Percentiles rank a stretch among this genome's conserved stretches.
These are phyloP conservation scores for Amanita muscaria DNA, from an alignment of 768 basidiomycete species.

Conservation along the genomic window DNA sequence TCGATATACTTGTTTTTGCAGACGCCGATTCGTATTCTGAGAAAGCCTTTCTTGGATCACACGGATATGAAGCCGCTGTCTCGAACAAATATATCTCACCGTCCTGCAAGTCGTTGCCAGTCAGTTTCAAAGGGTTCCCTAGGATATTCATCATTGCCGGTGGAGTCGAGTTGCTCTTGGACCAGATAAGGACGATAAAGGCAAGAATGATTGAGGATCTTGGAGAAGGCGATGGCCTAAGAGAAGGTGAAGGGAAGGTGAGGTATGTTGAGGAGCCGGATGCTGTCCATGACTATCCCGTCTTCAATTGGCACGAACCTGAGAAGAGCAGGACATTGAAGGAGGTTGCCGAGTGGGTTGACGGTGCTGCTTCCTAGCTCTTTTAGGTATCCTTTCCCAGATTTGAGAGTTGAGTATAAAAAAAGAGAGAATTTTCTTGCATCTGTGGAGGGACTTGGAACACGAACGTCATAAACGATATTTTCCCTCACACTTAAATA, in stretches of 20 bases:
- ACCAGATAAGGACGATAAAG: conserved; percentile 25
- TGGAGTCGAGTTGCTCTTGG: conserved; percentile 32
- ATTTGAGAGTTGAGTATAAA: too few relatives aligned
- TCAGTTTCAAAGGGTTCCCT: conserved; percentile 39
- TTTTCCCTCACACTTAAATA: too few relatives aligned
- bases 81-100: conserved; percentile 41
- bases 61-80: conserved; percentile 27
- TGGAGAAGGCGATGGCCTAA: conserved; percentile 21
- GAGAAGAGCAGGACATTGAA: conserved; percentile 16
- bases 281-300: conserved; percentile 13
- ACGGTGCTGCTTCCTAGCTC: conserved; percentile 1
- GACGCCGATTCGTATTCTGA: conserved; percentile 19
- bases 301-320: conserved; percentile 33
- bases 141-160: conserved; percentile 40
- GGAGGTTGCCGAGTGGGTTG: conserved; percentile 1
- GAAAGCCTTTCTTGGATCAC: conserved; percentile 29
- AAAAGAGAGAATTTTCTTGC: too few relatives aligned
- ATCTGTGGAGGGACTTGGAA: too few relatives aligned
- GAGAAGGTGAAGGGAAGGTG: conserved; percentile 15
- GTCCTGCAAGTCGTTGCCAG: conserved; percentile 22
- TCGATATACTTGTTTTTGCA: background rate
- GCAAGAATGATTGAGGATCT: conserved; percentile 35
- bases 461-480: too few relatives aligned
- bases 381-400: too few relatives aligned
- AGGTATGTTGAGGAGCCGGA: conserved; percentile 7